phyloP scores from a whole-genome alignment of 2,329 filamentous ascomycete genomes.

The Trichophyton rubrum region DNA sequence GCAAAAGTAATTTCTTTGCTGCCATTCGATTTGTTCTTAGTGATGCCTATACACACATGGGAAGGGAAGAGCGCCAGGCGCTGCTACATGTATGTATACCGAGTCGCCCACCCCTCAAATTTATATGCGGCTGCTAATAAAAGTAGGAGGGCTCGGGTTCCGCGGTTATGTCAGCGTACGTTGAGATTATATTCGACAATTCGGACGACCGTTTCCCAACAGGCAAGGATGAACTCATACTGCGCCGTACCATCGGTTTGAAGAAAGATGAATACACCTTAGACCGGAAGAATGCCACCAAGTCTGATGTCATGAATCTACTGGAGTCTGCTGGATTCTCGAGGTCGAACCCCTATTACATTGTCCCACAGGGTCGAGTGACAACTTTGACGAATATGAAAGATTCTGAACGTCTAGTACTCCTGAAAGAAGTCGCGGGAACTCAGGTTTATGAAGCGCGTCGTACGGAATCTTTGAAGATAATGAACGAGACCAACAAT shows the following conservation, averaged over 20 bases:
- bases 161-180: constrained; percentile 98
- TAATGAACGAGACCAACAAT: constrained; percentile 92
- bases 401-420: constrained; percentile 73
- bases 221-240: constrained; percentile 74
- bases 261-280: constrained; percentile 99
- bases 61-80: constrained; percentile 86
- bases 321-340: constrained; percentile 95
- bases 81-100: constrained; percentile 57
- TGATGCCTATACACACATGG: constrained; percentile 94
- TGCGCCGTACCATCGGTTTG: constrained; percentile 86
- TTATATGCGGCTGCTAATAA: constrained; percentile 18
- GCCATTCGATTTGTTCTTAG: constrained; percentile 96
- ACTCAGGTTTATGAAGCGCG: constrained; percentile 94
- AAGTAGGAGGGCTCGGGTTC: constrained; percentile 78
- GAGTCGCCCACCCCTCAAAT: neutral
- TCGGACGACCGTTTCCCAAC: constrained; percentile 90
- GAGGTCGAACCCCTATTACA: constrained; percentile 95
- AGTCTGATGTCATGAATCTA: constrained; percentile 86
- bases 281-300: constrained; percentile 91
- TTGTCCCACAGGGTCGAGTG: constrained; percentile 92
- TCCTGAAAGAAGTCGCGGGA: constrained; percentile 95
- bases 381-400: constrained; percentile 98
- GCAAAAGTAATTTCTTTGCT: constrained; percentile 99
- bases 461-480: constrained; percentile 81
- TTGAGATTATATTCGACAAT: constrained; percentile 98